A percentile compares a stretch with the other conserved stretches of the same genome.
Evolutionary conservation across 371 early-diverging fungal genomes (phyloP).

Genomic region (Mycotypha africana): DNA sequence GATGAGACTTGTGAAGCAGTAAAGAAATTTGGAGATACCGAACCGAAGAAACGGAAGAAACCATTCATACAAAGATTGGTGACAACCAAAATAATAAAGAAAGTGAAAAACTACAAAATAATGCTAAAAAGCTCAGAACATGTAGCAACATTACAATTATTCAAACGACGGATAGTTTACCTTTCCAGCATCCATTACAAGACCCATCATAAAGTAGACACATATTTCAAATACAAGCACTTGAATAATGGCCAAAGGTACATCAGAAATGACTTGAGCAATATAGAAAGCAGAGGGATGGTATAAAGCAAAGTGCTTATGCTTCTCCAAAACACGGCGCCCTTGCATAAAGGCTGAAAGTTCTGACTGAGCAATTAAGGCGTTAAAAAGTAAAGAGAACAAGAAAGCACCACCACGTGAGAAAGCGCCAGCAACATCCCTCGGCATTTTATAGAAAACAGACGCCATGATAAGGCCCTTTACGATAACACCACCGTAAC

Average conservation of each 20-base stretch:
- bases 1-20: slow-evolving; percentile 52
- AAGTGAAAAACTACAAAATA: slow-evolving; percentile 43
- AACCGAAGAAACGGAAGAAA: slow-evolving; percentile 59
- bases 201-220: slow-evolving; percentile 56
- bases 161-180: slow-evolving; percentile 14
- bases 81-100: slow-evolving; percentile 42
- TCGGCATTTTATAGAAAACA: slow-evolving; percentile 57
- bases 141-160: too few species aligned
- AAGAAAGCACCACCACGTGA: slow-evolving; percentile 72
- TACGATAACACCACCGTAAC: slow-evolving; percentile 54
- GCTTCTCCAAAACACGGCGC: slow-evolving; percentile 64
- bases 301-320: slow-evolving; percentile 63
- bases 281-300: slow-evolving; percentile 60
- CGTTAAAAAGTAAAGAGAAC: slow-evolving; percentile 56
- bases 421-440: slow-evolving; percentile 54
- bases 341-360: slow-evolving; percentile 54
- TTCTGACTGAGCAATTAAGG: slow-evolving; percentile 56
- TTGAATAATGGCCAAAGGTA: slow-evolving; percentile 44
- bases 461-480: slow-evolving; percentile 70
- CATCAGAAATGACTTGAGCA: slow-evolving; percentile 49
- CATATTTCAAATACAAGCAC: slow-evolving; percentile 28
- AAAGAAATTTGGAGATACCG: slow-evolving; percentile 51
- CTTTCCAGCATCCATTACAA: slow-evolving; percentile 50
- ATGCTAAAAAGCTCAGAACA: too few species aligned
- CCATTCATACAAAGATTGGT: slow-evolving; percentile 54